Percentiles rank a stretch among this genome's conserved stretches.
These are phyloP conservation scores for Dipteronia dyeriana DNA, from an alignment of 345 rosid genomes.

Conservation along the genomic window DNA sequence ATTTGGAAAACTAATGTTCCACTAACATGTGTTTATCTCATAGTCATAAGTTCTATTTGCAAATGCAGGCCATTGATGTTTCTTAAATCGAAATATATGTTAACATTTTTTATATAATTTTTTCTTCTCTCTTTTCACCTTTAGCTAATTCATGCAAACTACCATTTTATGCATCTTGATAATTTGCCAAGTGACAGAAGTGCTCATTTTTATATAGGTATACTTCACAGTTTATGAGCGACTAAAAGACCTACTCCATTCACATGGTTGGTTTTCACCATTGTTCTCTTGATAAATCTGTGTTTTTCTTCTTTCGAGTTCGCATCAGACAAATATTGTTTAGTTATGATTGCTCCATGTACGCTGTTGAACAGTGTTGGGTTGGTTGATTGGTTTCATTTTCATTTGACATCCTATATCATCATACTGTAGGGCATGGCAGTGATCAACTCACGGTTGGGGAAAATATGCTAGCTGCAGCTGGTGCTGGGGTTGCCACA, in stretches of 20 bases:
- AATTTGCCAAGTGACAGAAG: constrained; percentile 24
- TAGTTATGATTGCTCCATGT: background rate
- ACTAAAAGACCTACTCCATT: constrained; percentile 65
- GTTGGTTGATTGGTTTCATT: constrained; percentile 3
- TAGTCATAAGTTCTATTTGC: background rate
- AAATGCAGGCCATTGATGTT: constrained; percentile 1
- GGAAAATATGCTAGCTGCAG: constrained; percentile 87
- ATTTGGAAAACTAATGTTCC: background rate
- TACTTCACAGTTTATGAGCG: constrained; percentile 81
- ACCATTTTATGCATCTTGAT: constrained; percentile 15
- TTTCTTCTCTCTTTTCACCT: background rate
- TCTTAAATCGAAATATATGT: background rate
- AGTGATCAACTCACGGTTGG: constrained; percentile 57
- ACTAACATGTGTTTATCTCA: background rate
- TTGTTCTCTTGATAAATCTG: constrained; percentile 17
- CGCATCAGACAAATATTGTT: background rate
- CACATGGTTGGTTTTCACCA: constrained; percentile 61
- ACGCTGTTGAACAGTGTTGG: background rate
- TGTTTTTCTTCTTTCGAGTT: constrained; percentile 6
- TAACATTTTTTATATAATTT: background rate
- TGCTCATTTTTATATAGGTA: constrained; percentile 56
- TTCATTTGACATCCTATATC: constrained; percentile 14
- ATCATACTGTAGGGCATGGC: constrained; percentile 44
- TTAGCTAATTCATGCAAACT: background rate
- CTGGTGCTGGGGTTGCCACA: constrained; percentile 95